Base-by-base conservation (phyloP, 225 moss, liverwort and hornwort species). In the Bryoerythrophyllum caledonicum region DNA sequence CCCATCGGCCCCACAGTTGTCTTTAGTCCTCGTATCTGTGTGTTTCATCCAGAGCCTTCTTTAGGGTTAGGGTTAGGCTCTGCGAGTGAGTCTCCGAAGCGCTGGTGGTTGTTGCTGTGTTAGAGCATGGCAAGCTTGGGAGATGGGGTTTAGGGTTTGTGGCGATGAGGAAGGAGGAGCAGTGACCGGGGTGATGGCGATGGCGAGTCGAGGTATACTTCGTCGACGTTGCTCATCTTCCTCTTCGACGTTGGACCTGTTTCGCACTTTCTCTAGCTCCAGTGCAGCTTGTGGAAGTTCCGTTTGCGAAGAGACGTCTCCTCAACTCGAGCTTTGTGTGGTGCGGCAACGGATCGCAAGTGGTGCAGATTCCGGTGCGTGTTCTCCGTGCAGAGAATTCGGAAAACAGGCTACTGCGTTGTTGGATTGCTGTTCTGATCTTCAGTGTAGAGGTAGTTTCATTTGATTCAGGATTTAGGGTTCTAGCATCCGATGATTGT, bases 121-220 rank as follows among this genome's bases (percentile, higher is more conserved):
- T 56, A 7, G 60, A 21, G 28, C 28, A 19, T 26, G 37, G 25
- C 25, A 64, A 49, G 73, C 60, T 74, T 63, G 44, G 44, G 15
- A 15, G 15, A 32, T 14, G 2, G 37, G 52, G 12, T 64, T 37
- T 35, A 25, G 63, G 63, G 51, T 63, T 63, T 38, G 26, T 38
- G 40, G 38, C 49, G 48, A 61, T 30, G 72, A 72, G 60, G 72
- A 60, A 44, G 44, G 26, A 44, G 44, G 19, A 27, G 44, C 14
- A 44, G 17, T 72, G 20, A 28, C 21, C 71, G 27, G 3, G 17
- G 14, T 60, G 46, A 30, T 60, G n/a, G 32, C n/a, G 8, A 65
- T 74, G 74, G 74, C 27, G 26, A 65, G 40, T 54, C 54, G 41
- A 74, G 54, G 65, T 38, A 53, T 55, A 28, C 55, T 65, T 40